A percentile compares a stretch with the other conserved stretches of the same genome.
Evolutionary conservation across 192 early-diverging fungal species (phyloP).

Genomic region (Gonapodya sp.): DNA sequence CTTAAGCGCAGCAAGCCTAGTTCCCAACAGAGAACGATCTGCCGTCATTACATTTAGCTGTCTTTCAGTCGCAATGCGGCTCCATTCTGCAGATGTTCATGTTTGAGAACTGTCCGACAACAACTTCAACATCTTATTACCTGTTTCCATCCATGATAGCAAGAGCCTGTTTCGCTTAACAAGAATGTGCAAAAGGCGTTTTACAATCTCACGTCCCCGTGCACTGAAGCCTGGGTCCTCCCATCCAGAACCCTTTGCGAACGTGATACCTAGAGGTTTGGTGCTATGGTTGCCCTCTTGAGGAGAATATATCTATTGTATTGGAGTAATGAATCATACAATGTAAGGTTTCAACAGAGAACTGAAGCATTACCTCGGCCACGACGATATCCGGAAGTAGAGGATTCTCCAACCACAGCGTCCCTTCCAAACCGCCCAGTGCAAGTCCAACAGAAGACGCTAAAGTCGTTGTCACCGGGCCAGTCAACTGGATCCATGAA

Average conservation of each 20-base stretch:
- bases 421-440: neutral
- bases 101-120: neutral
- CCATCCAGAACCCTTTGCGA: neutral
- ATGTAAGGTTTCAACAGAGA: no score
- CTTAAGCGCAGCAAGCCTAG: neutral
- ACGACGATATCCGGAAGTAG: neutral
- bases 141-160: neutral
- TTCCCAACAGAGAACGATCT: neutral
- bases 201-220: neutral
- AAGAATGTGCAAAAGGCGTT: neutral
- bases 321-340: no score
- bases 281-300: neutral
- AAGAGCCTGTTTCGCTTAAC: neutral
- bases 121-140: neutral
- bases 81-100: neutral
- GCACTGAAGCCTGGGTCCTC: neutral
- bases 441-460: no score
- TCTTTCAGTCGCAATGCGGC: neutral
- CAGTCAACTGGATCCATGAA: no score
- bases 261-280: neutral
- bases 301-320: neutral
- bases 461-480: no score
- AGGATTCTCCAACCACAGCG: neutral
- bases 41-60: neutral
- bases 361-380: neutral